Percentiles rank a stretch among this genome's conserved stretches.
Evolutionary conservation across 164 flowering plant species (phyloP).

Genomic region (Sedum album): DNA sequence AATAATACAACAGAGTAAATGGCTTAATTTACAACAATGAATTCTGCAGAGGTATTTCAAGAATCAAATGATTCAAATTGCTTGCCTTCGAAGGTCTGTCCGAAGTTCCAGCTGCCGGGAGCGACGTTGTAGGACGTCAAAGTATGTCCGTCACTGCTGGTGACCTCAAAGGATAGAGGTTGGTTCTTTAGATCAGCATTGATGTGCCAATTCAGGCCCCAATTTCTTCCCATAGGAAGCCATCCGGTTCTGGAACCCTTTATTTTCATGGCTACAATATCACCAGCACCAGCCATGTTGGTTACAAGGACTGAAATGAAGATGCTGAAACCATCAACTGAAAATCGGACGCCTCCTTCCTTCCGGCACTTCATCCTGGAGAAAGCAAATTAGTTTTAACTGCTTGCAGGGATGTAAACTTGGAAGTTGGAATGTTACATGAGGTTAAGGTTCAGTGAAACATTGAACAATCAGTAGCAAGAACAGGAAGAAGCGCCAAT

Average conservation of each 20-base stretch:
- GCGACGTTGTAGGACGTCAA: slow-evolving; percentile 71
- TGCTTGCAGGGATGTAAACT: neutral
- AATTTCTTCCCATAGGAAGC: slow-evolving; percentile 90
- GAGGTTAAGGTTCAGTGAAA: neutral
- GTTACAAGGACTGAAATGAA: slow-evolving; percentile 71
- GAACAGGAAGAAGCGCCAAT: too few species aligned
- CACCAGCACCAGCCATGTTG: slow-evolving; percentile 91
- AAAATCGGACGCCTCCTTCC: slow-evolving; percentile 80
- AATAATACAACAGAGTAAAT: neutral
- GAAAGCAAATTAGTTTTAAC: slow-evolving; percentile 6
- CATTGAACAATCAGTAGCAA: neutral
- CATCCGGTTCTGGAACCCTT: slow-evolving; percentile 91
- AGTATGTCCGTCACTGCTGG: slow-evolving; percentile 57
- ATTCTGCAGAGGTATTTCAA: slow-evolving; percentile 9
- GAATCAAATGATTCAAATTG: slow-evolving; percentile 46
- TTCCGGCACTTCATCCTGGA: slow-evolving; percentile 78
- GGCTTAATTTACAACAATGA: neutral
- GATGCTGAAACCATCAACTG: slow-evolving; percentile 48
- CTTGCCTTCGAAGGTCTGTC: slow-evolving; percentile 81
- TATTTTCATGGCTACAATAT: slow-evolving; percentile 58
- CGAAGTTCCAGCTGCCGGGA: slow-evolving; percentile 65
- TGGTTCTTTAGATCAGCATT: slow-evolving; percentile 75
- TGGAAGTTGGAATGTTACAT: neutral
- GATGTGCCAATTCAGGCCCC: slow-evolving; percentile 94
- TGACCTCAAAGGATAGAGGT: slow-evolving; percentile 85